Evolutionary conservation across 129 eudicot genomes (phyloP), one percentile per base, ranked within the genome.

Genomic region (Arctium minus): DNA sequence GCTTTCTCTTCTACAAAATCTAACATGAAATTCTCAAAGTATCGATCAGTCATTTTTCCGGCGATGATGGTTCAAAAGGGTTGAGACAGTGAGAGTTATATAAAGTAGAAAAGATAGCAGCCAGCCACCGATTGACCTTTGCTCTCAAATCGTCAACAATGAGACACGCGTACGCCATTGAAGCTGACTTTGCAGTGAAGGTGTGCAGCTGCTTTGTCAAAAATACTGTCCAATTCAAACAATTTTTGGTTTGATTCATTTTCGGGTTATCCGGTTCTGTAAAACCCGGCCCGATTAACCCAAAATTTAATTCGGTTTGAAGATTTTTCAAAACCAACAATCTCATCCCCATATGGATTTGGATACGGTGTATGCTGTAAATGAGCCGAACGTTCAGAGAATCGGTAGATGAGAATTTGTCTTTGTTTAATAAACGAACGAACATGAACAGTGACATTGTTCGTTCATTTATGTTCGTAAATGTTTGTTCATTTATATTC

Each of bases 1-100:
- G 92, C 82, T 42, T 82, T 81, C 73, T 91, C 94, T 6, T 78
- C 76, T 0, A 94, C 91, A 31, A 82, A 92, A 31, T 92, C 89
- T 4, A 92, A 91, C 97, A 94, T 90, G 15, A 22, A 30, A 70
- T 90, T 94, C 0, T 86, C 87, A 73, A 90, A 94, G 84, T 70
- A 91, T 38, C 97, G 90, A 39, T 89, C 87, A 8, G 92, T 81
- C 97, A 94, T 92, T 42, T 81, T 72, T 64, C 40, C 67, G 17
- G 36, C 8, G 35, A 39, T 6, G 82, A 22, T 22, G 29, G 12
- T 78, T 72, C 6, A 32, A 8, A 73, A n/a, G 36, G 33, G 71
- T 2, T 70, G 78, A 35, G 69, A 30, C 36, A 7, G 40, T 27
- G 22, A 2, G 8, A 15, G 17, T 31, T 64, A 17, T 64, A 17